Evolutionary conservation across 2,329 filamentous ascomycete species (phyloP), one percentile per base, ranked within the genome.

Genomic region (Pseudogymnoascus sp.): DNA sequence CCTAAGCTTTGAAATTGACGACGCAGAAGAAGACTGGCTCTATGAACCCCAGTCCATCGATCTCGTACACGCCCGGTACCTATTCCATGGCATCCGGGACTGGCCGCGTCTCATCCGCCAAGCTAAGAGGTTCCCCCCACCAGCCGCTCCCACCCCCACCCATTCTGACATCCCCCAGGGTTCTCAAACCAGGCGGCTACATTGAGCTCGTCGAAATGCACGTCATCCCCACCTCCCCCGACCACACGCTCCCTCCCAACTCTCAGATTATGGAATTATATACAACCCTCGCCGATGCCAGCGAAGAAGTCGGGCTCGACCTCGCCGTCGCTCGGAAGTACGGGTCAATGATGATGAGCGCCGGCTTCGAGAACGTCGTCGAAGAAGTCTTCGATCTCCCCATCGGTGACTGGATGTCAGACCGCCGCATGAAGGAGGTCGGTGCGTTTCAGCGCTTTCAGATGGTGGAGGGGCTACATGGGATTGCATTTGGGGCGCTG

Each of bases 361-460:
- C 78, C 0, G 82, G 82, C 1, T 84, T 84, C 64, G 71, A 74
- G 42, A 76, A 83, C 55, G 76, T 84, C 0, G 71, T 71, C 0
- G 77, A 82, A 68, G 70, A 75, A 1, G 68, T 78, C 4, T 79
- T 74, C 66, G 79, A 78, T 68, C 76, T 80, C 69, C 80, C 81
- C 0, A 74, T 76, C 25, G 79, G 78, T 62, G 68, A 72, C 13
- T 83, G 81, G 81, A 77, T 80, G 0, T 76, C 75, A 48, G 76
- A 82, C 59, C 72, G 74, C 1, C 75, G 76, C 29, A 74, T 79
- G 61, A 83, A 83, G 67, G 78, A 83, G 59, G 68, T 81, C 1
- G 81, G 80, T 10, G 33, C 39, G 4, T 63, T 60, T 25, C 61
- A 61, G 25, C 59, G 40, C 29, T 55, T 12, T 55, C 59, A 63